Conservation (phyloP, 2,329 filamentous ascomycete genomes). For the Pseudogymnoascus sp. region DNA sequence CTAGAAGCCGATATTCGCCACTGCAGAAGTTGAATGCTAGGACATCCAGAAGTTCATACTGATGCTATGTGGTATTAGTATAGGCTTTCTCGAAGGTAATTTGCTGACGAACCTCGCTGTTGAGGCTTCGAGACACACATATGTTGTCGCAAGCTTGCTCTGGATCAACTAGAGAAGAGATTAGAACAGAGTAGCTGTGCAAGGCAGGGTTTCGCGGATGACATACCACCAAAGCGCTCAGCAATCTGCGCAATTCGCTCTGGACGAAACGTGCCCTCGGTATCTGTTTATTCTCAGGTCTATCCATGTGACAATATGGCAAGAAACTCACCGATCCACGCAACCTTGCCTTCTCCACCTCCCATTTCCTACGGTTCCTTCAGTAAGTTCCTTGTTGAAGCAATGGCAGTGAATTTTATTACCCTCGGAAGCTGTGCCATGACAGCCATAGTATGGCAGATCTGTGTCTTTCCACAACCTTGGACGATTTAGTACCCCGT, state of each 20-base stretch:
- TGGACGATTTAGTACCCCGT: not conserved
- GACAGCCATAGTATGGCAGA: constrained; percentile 62
- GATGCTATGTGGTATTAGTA: constrained; percentile 28
- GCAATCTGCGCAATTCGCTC: constrained; percentile 61
- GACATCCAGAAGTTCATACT: constrained; percentile 52
- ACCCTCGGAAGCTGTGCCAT: constrained; percentile 47
- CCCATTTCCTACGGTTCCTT: constrained; percentile 42
- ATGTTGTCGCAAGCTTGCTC: constrained; percentile 58
- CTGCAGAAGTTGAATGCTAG: constrained; percentile 52
- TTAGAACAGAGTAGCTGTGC: constrained; percentile 12
- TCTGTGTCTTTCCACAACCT: constrained; percentile 60
- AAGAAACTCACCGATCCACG: constrained; percentile 50
- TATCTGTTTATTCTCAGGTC: constrained; percentile 30
- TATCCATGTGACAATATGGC: not conserved
- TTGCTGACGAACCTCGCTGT: constrained; percentile 43
- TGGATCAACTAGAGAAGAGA: constrained; percentile 38
- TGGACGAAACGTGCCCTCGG: constrained; percentile 58
- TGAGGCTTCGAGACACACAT: constrained; percentile 54
- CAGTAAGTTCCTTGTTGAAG: not conserved
- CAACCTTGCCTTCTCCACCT: constrained; percentile 60
- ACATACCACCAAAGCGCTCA: constrained; percentile 49
- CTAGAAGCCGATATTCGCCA: constrained; percentile 56
- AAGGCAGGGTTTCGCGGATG: not conserved
- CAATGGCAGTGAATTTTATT: not conserved
- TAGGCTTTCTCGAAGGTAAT: not conserved